phyloP scores from a whole-genome alignment of 1,139 yeast genomes.

The Lodderomyces theae region DNA sequence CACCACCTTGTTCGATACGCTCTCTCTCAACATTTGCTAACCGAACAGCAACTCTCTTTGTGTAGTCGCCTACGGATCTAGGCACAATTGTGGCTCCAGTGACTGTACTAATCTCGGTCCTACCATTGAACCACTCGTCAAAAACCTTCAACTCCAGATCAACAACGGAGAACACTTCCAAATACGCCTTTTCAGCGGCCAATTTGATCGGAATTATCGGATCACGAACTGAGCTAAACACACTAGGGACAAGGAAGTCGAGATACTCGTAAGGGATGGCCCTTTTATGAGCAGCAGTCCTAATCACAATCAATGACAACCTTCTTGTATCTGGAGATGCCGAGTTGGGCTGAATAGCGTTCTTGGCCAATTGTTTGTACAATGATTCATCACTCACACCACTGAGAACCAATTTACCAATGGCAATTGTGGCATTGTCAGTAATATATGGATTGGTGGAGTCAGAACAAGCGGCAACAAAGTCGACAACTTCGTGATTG shows the following conservation, averaged over 20 bases:
- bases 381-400: slow-evolving; percentile 37
- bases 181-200: slow-evolving; percentile 90
- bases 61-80: slow-evolving; percentile 82
- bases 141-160: slow-evolving; percentile 59
- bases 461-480: slow-evolving; percentile 46
- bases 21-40: slow-evolving; percentile 84
- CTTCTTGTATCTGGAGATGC: slow-evolving; percentile 79
- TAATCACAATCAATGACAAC: slow-evolving; percentile 67
- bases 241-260: slow-evolving; percentile 63
- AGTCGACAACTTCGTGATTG: slow-evolving; percentile 21
- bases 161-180: slow-evolving; percentile 70
- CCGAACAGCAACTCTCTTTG: slow-evolving; percentile 81
- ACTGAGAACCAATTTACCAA: slow-evolving; percentile 73
- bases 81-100: slow-evolving; percentile 53
- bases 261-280: slow-evolving; percentile 48
- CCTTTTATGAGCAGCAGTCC: slow-evolving; percentile 66
- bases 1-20: slow-evolving; percentile 87
- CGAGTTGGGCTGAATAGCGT: slow-evolving; percentile 52
- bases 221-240: slow-evolving; percentile 83
- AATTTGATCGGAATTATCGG: slow-evolving; percentile 83
- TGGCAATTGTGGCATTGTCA: slow-evolving; percentile 79
- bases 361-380: slow-evolving; percentile 48
- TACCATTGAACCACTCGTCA: slow-evolving; percentile 54
- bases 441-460: slow-evolving; percentile 55
- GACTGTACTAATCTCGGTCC: slow-evolving; percentile 32